Evolutionary conservation across 2,329 filamentous ascomycete species (phyloP).

Genomic region (Polytolypa hystricis): DNA sequence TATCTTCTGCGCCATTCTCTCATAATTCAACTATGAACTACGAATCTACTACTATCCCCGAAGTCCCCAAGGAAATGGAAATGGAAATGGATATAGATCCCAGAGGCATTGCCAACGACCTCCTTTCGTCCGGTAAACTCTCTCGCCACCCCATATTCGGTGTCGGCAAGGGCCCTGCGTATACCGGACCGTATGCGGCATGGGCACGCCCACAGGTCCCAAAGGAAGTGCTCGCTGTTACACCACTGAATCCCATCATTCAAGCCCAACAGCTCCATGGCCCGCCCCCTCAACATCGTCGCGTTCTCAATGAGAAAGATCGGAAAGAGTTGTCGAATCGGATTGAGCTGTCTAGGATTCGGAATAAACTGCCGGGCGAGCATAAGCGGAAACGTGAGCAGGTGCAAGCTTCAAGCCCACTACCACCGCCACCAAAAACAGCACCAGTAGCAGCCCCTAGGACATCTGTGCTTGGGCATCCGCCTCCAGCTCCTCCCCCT

Average conservation of each 20-base stretch:
- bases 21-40: constrained; percentile 17
- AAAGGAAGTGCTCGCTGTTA: constrained; percentile 13
- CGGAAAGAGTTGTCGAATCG: constrained; percentile 14
- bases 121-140: constrained; percentile 26
- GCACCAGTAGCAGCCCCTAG: no score
- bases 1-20: constrained; percentile 28
- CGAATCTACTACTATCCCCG: constrained; percentile 12
- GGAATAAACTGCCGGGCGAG: constrained; percentile 14
- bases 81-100: background rate
- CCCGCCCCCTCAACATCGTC: constrained; percentile 12
- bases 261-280: constrained; percentile 24
- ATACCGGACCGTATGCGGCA: constrained; percentile 30
- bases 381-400: constrained; percentile 2
- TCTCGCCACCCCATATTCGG: constrained; percentile 26
- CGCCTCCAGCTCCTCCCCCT: background rate
- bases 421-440: no score
- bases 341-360: constrained; percentile 19
- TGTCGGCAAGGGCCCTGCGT: constrained; percentile 29
- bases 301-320: constrained; percentile 13
- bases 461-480: background rate
- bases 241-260: constrained; percentile 17
- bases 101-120: constrained; percentile 18
- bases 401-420: no score
- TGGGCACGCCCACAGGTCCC: constrained; percentile 26
- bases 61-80: constrained; percentile 1